Evolutionary conservation across 495 filamentous ascomycete species (phyloP).

Genomic region (Corynascus novoguineensis): DNA sequence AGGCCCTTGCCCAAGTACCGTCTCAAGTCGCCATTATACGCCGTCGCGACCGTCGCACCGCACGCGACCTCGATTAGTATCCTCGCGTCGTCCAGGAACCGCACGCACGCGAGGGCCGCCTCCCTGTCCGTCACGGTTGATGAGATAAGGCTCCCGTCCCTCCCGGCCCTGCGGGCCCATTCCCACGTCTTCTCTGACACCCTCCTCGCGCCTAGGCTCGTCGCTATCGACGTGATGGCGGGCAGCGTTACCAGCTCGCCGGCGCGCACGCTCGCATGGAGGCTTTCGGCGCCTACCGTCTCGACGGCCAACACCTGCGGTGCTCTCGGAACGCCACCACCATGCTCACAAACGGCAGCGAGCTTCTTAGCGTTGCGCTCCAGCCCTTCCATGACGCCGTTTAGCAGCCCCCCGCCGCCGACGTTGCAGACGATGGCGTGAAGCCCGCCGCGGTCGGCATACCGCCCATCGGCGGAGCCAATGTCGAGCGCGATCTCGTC

Average conservation of each 20-base stretch:
- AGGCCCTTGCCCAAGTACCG: slow-evolving; percentile 54
- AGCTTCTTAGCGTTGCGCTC: slow-evolving; percentile 40
- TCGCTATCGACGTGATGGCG: slow-evolving; percentile 76
- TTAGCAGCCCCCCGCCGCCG: slow-evolving; percentile 83
- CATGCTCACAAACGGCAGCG: neutral
- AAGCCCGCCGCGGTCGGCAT: slow-evolving; percentile 24
- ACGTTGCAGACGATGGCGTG: slow-evolving; percentile 78
- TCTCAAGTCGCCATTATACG: slow-evolving; percentile 60
- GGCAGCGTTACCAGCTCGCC: slow-evolving; percentile 60
- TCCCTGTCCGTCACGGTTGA: slow-evolving; percentile 72
- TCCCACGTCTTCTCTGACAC: slow-evolving; percentile 71
- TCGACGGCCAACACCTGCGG: slow-evolving; percentile 77
- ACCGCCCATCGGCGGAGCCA: slow-evolving; percentile 19
- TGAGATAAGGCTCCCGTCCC: slow-evolving; percentile 51
- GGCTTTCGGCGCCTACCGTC: slow-evolving; percentile 69
- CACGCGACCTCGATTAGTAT: slow-evolving; percentile 80
- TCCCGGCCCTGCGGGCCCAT: slow-evolving; percentile 39
- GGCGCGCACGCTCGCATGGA: slow-evolving; percentile 55
- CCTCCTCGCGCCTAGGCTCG: slow-evolving; percentile 64
- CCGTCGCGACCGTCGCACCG: slow-evolving; percentile 66
- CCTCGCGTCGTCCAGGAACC: slow-evolving; percentile 76
- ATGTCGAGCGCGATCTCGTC: slow-evolving; percentile 57
- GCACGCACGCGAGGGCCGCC: slow-evolving; percentile 68
- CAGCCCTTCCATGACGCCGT: slow-evolving; percentile 71
- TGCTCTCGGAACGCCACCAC: too few relatives aligned